phyloP scores from a whole-genome alignment of 768 basidiomycete genomes.

The Crepidotus variabilis region DNA sequence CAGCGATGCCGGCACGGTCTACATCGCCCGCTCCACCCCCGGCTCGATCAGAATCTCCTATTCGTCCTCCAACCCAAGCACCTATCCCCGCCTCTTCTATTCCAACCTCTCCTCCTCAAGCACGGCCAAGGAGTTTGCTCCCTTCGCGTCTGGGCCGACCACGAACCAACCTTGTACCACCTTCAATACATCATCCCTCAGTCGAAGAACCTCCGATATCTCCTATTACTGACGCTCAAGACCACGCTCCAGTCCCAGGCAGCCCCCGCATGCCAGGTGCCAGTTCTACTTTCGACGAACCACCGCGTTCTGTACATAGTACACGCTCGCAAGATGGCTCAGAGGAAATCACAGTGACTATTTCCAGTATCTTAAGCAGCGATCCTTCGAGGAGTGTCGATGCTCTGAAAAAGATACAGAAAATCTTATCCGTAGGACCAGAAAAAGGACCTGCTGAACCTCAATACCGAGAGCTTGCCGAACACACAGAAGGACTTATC shows the following conservation, averaged over 20 bases:
- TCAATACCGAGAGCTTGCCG: conserved; percentile 74
- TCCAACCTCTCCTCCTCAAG: conserved; percentile 42
- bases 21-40: conserved; percentile 42
- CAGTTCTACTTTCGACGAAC: conserved; percentile 3
- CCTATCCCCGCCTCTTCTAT: conserved; percentile 21
- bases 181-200: conserved; percentile 4
- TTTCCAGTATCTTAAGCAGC: conserved; percentile 86
- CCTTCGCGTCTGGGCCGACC: conserved; percentile 76
- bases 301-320: conserved; percentile 23
- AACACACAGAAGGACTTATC: conserved; percentile 79
- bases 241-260: conserved; percentile 3
- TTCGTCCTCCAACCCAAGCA: conserved; percentile 24
- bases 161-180: conserved; percentile 42
- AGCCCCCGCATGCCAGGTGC: conserved; percentile 2
- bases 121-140: conserved; percentile 62
- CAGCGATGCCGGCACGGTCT: conserved; percentile 35
- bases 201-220: conserved; percentile 6
- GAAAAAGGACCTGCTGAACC: conserved; percentile 67
- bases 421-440: conserved; percentile 72
- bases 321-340: conserved; percentile 27
- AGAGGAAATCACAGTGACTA: conserved; percentile 74
- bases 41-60: conserved; percentile 40
- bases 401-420: conserved; percentile 90
- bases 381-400: conserved; percentile 87
- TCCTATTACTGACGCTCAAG: conserved; percentile 3